Evolutionary conservation across 1,284 basidiomycete genomes (phyloP), one percentile per base, ranked within the genome.

Genomic region (Apiotrichum brassicae): DNA sequence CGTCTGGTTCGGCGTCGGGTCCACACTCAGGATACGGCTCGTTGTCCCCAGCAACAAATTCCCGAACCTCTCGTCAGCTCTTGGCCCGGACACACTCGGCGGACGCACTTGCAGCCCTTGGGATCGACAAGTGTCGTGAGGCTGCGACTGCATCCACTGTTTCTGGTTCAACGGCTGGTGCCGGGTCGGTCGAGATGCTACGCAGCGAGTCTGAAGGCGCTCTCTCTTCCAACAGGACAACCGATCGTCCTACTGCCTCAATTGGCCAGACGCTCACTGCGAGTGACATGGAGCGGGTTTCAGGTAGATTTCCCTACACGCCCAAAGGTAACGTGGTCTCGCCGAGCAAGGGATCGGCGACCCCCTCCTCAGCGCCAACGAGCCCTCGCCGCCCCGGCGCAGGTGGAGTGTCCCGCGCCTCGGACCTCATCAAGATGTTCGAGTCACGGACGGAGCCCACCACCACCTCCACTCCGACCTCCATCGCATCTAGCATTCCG

Each of bases 371-470:
- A 9, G 14, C 28, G 28, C 11, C 28, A 30, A 22, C 4, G 26
- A 19, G 18, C 19, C n/a, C 40, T 19, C 40, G 11, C 25, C 40
- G 40, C 18, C 40, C 24, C 8, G 40, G 26, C 2, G 26, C 5
- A 12, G n/a, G n/a, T n/a, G n/a, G n/a, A n/a, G 40, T n/a, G 6
- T 3, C 43, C 6, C 43, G 43, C 7, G 43, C 43, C 11, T 23
- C 43, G 33, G 49, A 13, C 39, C 56, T 18, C n/a, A 41, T 35
- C 39, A 49, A 43, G 30, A 49, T 43, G 40, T 34, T 44, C n/a
- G 43, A 44, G 43, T 44, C 43, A 23, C 43, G 43, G 1, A n/a
- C 32, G 13, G 43, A 42, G 14, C 40, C 40, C 9, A 4, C 40
- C 6, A 16, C 40, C 2, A 12, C 40, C 4, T n/a, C 28, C 4